Evolutionary conservation across 2,329 filamentous ascomycete species (phyloP), one percentile per base, ranked within the genome.

Genomic region (Cladosporium colombiae): DNA sequence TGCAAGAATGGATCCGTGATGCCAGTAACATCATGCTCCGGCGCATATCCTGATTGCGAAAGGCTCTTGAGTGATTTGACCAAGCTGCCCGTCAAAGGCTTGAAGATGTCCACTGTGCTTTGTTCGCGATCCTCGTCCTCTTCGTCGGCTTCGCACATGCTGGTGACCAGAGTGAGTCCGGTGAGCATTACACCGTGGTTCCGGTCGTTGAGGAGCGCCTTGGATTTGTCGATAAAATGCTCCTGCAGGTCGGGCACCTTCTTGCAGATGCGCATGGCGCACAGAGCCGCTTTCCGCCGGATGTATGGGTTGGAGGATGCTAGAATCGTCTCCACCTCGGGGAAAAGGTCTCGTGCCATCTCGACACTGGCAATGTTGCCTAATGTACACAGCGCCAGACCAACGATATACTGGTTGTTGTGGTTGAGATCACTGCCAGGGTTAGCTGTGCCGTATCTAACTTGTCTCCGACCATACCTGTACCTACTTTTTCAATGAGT

Each of bases 241-340:
- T 99, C 96, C 79, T 97, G 92, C 63, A 99, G 82, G 78, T 99
- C 95, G 6, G 96, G 95, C 13, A 99, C 95, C 80, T 99, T 99
- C 73, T 93, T 90, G 81, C 93, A 97, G 84, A 99, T 97, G 71
- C 93, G 88, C 95, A 99, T 99, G 60, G 95, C 95, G 80, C 95
- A 99, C n/a, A 99, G 85, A 4, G 95, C 95, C 21, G 95, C 95
- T 83, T 99, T 99, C 72, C 95, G 88, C 73, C 95, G 88, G 76
- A 99, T 97, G 77, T 99, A 99, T n/a, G 95, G 95, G 78, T 99
- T 99, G 62, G 93, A 90, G 58, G 93, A 97, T 50, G 93, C 91
- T 70, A 99, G 83, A 58, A 98, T 88, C 68, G 86, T 91, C 79
- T 99, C 96, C 77, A 99, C 91, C 84, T 99, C 94, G 71, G 93